Conservation (phyloP, 352 stramenopile species). For the Pythium plurisporium region DNA sequence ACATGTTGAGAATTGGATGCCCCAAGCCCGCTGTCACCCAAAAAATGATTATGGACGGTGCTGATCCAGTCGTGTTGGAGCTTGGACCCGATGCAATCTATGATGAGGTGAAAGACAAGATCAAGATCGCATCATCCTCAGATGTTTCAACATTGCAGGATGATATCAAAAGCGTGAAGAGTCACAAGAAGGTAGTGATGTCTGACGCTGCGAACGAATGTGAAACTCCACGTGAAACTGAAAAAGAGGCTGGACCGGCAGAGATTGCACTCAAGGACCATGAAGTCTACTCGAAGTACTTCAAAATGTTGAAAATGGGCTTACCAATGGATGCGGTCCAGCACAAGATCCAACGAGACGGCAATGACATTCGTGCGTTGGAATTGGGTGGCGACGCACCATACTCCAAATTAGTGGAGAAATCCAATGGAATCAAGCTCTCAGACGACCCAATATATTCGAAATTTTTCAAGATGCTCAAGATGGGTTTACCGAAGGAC, state of each 20-base stretch:
- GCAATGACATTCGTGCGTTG: conserved; percentile 30
- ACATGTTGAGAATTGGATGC: conserved; percentile 92
- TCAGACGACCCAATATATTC: conserved; percentile 55
- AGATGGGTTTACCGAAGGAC: conserved; percentile 84
- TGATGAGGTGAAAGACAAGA: conserved; percentile 56
- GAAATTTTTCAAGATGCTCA: conserved; percentile 94
- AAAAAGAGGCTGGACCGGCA: not conserved
- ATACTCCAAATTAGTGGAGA: conserved; percentile 25
- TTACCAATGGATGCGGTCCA: conserved; percentile 75
- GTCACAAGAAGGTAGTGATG: conserved; percentile 15
- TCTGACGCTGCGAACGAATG: too few species aligned
- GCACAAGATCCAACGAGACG: conserved; percentile 78
- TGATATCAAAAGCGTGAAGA: conserved; percentile 53
- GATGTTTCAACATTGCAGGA: conserved; percentile 44
- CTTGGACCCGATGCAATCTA: conserved; percentile 56
- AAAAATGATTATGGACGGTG: conserved; percentile 90
- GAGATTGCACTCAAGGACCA: conserved; percentile 43
- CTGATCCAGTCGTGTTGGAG: conserved; percentile 63
- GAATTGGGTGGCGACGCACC: conserved; percentile 35
- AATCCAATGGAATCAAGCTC: conserved; percentile 32
- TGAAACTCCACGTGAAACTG: not conserved
- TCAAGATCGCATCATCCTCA: conserved; percentile 16
- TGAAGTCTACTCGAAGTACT: conserved; percentile 84
- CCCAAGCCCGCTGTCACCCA: conserved; percentile 87
- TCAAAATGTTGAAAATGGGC: conserved; percentile 93